phyloP scores from a whole-genome alignment of 805 yeast species.

The Yamadazyma laniorum region DNA sequence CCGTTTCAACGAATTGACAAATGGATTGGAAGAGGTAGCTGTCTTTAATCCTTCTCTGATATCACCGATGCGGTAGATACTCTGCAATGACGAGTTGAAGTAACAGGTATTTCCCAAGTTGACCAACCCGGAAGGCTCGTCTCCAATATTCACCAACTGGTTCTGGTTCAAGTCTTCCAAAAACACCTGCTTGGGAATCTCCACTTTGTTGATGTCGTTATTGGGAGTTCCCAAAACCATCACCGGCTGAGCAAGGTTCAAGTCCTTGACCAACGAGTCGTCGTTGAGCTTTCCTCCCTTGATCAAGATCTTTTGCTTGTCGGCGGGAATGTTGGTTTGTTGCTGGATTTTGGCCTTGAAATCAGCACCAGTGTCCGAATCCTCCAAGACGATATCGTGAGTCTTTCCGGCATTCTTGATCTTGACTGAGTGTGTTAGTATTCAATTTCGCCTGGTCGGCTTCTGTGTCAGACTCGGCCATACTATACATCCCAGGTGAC shows the following conservation, averaged over 20 bases:
- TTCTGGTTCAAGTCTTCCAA: conserved; percentile 64
- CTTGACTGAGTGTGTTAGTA: conserved; percentile 11
- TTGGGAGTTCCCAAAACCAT: conserved; percentile 95
- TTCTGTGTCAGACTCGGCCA: too few relatives aligned
- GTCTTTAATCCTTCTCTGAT: conserved; percentile 23
- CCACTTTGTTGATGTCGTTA: conserved; percentile 50
- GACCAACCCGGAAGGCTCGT: conserved; percentile 62
- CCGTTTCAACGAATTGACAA: conserved; percentile 37
- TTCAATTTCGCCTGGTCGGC: too few relatives aligned
- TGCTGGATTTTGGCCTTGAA: conserved; percentile 70
- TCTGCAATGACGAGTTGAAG: conserved; percentile 67
- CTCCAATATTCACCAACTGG: conserved; percentile 36
- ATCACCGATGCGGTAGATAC: conserved; percentile 47
- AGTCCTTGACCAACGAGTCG: conserved; percentile 51
- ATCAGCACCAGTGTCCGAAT: conserved; percentile 53
- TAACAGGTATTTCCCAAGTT: conserved; percentile 80
- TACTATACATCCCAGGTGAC: not conserved
- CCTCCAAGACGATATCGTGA: conserved; percentile 44
- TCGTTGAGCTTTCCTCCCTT: conserved; percentile 87
- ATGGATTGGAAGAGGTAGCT: conserved; percentile 14
- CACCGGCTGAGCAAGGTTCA: conserved; percentile 62
- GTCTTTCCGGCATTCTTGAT: conserved; percentile 45
- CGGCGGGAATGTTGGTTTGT: conserved; percentile 78
- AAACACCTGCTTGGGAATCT: conserved; percentile 55
- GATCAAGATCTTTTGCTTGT: conserved; percentile 84